Evolutionary conservation across 495 filamentous ascomycete genomes (phyloP).

Genomic region (Penicilliopsis zonata): DNA sequence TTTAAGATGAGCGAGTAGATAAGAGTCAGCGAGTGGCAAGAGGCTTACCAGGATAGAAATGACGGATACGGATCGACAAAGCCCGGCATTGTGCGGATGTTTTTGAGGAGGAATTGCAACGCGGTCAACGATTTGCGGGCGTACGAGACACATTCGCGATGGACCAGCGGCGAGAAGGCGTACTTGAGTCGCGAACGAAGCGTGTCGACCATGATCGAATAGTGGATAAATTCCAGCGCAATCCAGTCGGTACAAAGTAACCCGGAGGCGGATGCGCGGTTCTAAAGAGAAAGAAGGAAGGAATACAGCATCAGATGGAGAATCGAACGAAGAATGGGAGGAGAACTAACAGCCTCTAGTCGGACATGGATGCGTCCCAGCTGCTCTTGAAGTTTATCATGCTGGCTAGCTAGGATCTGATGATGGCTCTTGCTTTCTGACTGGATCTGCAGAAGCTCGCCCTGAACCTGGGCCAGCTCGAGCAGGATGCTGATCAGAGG

Average conservation of each 20-base stretch:
- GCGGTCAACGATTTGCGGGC: conserved; percentile 14
- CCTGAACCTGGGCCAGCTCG: conserved; percentile 14
- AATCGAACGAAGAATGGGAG: too few species aligned
- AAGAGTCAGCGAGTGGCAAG: neutral
- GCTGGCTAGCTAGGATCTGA: too few species aligned
- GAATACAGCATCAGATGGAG: too few species aligned
- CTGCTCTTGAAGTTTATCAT: too few species aligned
- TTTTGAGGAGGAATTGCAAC: conserved; percentile 13
- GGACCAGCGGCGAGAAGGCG: conserved; percentile 12
- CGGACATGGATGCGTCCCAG: too few species aligned
- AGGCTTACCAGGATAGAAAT: conserved; percentile 18
- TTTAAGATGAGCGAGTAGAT: too few species aligned
- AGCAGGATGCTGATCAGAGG: conserved; percentile 13
- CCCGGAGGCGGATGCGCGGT: too few species aligned
- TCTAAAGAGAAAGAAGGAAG: too few species aligned
- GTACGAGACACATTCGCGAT: conserved; percentile 16
- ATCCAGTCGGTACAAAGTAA: conserved; percentile 20
- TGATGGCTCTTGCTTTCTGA: too few species aligned
- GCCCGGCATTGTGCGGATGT: conserved; percentile 6
- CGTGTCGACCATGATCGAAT: conserved; percentile 13
- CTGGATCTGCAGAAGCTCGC: conserved; percentile 7
- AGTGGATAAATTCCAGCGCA: conserved; percentile 20
- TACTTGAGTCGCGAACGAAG: conserved; percentile 14
- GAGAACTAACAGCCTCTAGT: too few species aligned
- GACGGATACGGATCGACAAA: conserved; percentile 15